A percentile compares a stretch with the other conserved stretches of the same genome.
Conservation (phyloP, 805 yeast species). For the Kodamaea lidongshanica region DNA sequence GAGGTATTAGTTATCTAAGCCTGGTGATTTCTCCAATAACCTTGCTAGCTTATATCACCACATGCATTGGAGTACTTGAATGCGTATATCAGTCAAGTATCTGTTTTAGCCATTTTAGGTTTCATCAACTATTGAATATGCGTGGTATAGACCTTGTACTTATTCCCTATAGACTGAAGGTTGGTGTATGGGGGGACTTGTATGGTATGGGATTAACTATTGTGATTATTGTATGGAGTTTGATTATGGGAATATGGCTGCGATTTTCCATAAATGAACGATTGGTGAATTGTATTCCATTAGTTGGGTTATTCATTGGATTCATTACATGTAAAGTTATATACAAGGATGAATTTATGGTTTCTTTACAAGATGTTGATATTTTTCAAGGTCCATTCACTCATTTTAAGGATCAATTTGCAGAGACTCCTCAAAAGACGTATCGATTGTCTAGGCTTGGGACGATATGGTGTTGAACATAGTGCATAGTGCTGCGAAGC, state of each 20-base stretch:
- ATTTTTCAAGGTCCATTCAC: neutral
- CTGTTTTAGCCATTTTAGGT: slow-evolving; percentile 3
- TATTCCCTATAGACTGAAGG: slow-evolving; percentile 1
- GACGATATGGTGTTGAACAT: slow-evolving; percentile 3
- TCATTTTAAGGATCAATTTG: slow-evolving; percentile 1
- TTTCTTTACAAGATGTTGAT: neutral
- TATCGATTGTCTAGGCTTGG: neutral
- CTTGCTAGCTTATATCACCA: neutral
- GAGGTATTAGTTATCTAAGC: neutral
- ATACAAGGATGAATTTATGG: neutral
- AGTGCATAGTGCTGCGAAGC: neutral
- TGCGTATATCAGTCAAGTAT: neutral
- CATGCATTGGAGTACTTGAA: neutral
- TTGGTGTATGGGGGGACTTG: neutral
- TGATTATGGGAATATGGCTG: slow-evolving; percentile 4
- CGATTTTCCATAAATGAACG: neutral
- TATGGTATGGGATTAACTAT: slow-evolving; percentile 1
- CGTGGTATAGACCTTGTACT: slow-evolving; percentile 1
- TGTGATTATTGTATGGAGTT: neutral
- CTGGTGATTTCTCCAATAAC: neutral
- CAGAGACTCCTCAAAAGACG: slow-evolving; percentile 3
- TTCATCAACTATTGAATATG: slow-evolving; percentile 1
- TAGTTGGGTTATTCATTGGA: neutral
- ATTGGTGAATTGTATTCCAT: neutral
- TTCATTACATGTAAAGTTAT: neutral